These are phyloP conservation scores for Amphichorda felina DNA, from an alignment of 2,329 filamentous ascomycete genomes.

Conservation along the genomic window DNA sequence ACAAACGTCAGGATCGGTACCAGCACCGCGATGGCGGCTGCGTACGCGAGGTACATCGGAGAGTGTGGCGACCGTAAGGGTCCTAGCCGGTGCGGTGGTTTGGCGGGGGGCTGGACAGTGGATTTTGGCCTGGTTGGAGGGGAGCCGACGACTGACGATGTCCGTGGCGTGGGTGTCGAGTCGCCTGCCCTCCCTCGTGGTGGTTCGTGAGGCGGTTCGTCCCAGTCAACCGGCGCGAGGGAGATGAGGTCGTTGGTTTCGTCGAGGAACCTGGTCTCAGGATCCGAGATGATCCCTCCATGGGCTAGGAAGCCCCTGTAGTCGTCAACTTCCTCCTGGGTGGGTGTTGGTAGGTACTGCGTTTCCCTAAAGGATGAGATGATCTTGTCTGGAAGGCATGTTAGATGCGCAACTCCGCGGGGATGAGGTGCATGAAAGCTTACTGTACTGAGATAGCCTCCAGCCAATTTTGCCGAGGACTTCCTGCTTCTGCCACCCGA, in stretches of 20 bases:
- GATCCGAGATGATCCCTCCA: constrained; percentile 41
- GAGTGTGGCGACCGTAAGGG: constrained; percentile 8
- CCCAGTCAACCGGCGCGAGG: neutral
- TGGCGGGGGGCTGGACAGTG: neutral
- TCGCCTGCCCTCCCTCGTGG: neutral
- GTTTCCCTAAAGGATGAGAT: constrained; percentile 44
- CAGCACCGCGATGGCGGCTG: constrained; percentile 25
- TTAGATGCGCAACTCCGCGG: neutral
- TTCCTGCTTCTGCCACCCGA: constrained; percentile 48
- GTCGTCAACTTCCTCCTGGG: constrained; percentile 30
- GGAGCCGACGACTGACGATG: neutral
- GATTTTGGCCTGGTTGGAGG: neutral
- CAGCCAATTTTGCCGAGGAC: constrained; percentile 50
- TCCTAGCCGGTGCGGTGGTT: no score
- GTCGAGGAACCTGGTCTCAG: constrained; percentile 50
- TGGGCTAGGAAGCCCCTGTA: constrained; percentile 42
- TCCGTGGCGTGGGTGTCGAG: neutral
- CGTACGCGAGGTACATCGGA: constrained; percentile 6
- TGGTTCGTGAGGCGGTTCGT: neutral
- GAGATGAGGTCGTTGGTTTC: constrained; percentile 41
- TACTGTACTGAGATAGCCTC: constrained; percentile 59
- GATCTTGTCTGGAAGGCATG: constrained; percentile 35
- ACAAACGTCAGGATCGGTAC: constrained; percentile 47
- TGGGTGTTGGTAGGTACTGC: constrained; percentile 36
- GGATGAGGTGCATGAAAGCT: constrained; percentile 2